These are phyloP conservation scores for Spizellomyces sp. DNA, from an alignment of 192 early-diverging fungal genomes.

Conservation along the genomic window DNA sequence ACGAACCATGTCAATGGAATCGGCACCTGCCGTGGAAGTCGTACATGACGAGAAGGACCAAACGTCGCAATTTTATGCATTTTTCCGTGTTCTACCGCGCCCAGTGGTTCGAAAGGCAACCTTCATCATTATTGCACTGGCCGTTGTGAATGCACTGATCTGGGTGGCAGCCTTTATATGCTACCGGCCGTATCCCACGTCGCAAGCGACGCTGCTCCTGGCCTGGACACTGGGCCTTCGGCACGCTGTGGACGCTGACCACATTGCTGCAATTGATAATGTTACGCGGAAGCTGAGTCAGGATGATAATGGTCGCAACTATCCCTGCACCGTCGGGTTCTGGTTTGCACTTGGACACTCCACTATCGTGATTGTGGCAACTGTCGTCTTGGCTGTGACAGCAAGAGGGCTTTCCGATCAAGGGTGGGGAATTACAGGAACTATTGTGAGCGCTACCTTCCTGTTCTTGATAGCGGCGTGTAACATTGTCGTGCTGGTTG, in stretches of 20 bases:
- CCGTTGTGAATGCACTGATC: background rate
- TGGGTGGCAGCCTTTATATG: conserved; percentile 2
- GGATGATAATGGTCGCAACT: conserved; percentile 38
- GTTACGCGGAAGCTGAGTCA: conserved; percentile 64
- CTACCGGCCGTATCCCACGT: background rate
- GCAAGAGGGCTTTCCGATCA: conserved; percentile 12
- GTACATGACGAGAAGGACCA: no score
- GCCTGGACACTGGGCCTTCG: conserved; percentile 38
- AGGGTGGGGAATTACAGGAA: conserved; percentile 56
- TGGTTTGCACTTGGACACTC: conserved; percentile 75
- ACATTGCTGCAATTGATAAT: conserved; percentile 76
- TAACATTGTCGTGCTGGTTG: conserved; percentile 43
- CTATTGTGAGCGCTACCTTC: conserved; percentile 60
- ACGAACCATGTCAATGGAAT: no score
- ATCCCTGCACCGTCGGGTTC: conserved; percentile 62
- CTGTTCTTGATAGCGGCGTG: conserved; percentile 58
- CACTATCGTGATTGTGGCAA: conserved; percentile 58
- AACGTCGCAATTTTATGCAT: no score
- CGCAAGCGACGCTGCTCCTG: conserved; percentile 7
- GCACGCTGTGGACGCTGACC: conserved; percentile 53
- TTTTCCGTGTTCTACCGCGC: no score
- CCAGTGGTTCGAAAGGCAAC: background rate
- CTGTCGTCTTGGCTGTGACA: conserved; percentile 19
- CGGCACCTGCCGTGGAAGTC: no score
- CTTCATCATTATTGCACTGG: background rate